Conservation (phyloP, 495 filamentous ascomycete species). For the Aspergillus heteromorphus region DNA sequence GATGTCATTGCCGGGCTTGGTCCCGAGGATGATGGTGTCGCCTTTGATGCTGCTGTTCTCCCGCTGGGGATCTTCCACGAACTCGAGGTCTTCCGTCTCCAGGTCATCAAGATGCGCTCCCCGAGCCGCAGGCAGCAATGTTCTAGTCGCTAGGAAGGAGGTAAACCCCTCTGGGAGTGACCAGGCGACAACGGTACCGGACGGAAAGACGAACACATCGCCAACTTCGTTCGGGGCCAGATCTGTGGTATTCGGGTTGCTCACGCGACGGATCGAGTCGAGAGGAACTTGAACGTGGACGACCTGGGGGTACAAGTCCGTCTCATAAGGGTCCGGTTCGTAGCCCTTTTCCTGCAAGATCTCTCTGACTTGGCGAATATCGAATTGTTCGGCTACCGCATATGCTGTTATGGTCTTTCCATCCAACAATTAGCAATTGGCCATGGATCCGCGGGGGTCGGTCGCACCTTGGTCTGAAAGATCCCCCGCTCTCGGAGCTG, state of each 20-base stretch:
- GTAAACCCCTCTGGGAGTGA: conserved; percentile 67
- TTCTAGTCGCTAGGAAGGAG: conserved; percentile 64
- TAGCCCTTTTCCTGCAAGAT: conserved; percentile 69
- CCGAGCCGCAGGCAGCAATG: conserved; percentile 68
- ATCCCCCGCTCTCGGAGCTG: conserved; percentile 39
- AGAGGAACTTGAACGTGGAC: conserved; percentile 58
- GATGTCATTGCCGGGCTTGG: conserved; percentile 39
- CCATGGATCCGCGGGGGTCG: neutral
- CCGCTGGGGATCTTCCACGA: conserved; percentile 65
- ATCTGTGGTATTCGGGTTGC: conserved; percentile 51
- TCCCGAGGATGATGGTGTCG: conserved; percentile 86
- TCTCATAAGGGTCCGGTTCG: conserved; percentile 55
- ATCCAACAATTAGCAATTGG: conserved; percentile 20
- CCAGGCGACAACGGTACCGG: conserved; percentile 93
- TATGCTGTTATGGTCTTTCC: conserved; percentile 68
- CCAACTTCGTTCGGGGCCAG: conserved; percentile 62
- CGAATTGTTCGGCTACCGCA: conserved; percentile 80
- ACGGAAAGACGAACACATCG: conserved; percentile 95
- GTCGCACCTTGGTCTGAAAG: conserved; percentile 35
- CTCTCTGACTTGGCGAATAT: conserved; percentile 65
- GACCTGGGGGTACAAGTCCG: conserved; percentile 60
- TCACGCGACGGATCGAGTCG: conserved; percentile 43
- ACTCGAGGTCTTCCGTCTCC: conserved; percentile 90
- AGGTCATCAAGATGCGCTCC: conserved; percentile 60
- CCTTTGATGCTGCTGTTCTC: conserved; percentile 78